Base-by-base conservation (phyloP, 768 basidiomycete species). In the Macrolepiota fuliginosa region DNA sequence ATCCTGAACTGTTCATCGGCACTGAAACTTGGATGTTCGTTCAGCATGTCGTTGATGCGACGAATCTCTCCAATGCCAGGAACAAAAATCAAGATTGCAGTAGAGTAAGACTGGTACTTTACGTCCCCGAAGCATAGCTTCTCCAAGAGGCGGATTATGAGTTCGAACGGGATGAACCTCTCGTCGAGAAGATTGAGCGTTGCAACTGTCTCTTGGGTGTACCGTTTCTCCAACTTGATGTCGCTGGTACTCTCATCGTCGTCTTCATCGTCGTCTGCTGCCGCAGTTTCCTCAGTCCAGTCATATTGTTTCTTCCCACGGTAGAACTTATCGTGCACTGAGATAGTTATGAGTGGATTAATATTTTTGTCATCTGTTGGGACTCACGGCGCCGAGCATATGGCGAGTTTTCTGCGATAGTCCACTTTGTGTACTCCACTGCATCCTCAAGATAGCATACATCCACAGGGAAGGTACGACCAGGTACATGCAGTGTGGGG, bases 31-130 rank as follows among this genome's bases (percentile, higher is more conserved):
- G 77, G 77, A 71, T 99, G 96, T 56, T 91, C 90, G 47, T 77
- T 74, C 25, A 98, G 79, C 52, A 90, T 76, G 67, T 98, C 96
- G 67, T 87, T 89, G 64, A 99, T 72, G 25, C 90, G 86, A 37
- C 96, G 87, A 59, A 99, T 99, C 75, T 97, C 96, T 35, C 88
- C 92, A 63, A 99, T 77, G 45, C 96, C 96, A 24, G 96, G 96
- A 84, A 98, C 87, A 74, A 99, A 99, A 63, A 99, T 78, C 40
- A 99, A 79, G 49, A 93, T 81, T 1, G 96, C 96, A 2, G 84
- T 75, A 2, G 94, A 96, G 74, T 85, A 94, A 0, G 71, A 58
- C 15, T 64, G 56, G 56, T 87, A 81, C 1, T 72, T 64, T 2
- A 67, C 64, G 63, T 90, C 84, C 51, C 87, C 83, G 66, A 92